These are phyloP conservation scores for Leucocoprinus sp. DNA, from an alignment of 768 basidiomycete genomes.

Conservation along the genomic window DNA sequence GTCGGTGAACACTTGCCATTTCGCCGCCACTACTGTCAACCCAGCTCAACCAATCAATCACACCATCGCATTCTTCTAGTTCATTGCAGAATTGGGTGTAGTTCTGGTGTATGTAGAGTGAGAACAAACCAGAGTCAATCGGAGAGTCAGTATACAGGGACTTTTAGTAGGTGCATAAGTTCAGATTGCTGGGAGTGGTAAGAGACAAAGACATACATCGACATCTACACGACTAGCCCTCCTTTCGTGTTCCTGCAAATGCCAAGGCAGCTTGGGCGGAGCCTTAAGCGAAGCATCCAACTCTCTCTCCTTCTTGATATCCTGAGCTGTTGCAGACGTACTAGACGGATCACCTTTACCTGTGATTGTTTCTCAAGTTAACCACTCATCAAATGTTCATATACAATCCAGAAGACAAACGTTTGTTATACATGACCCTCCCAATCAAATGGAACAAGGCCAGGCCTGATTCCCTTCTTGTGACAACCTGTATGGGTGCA, in stretches of 20 bases:
- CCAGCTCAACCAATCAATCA: conserved; percentile 74
- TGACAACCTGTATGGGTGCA: conserved; percentile 61
- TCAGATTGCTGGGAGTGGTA: background rate
- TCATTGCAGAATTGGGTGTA: conserved; percentile 78
- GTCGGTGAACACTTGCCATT: conserved; percentile 32
- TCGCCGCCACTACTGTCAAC: conserved; percentile 62
- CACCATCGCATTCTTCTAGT: conserved; percentile 61
- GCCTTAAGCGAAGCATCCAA: conserved; percentile 48
- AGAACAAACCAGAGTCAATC: conserved; percentile 84
- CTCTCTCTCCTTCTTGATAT: conserved; percentile 51
- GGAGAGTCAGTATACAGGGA: conserved; percentile 75
- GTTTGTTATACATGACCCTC: conserved; percentile 91
- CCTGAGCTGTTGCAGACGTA: conserved; percentile 49
- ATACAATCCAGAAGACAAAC: conserved; percentile 40
- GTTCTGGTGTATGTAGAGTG: conserved; percentile 91
- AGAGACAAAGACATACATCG: conserved; percentile 28
- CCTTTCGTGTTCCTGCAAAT: conserved; percentile 54
- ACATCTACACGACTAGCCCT: conserved; percentile 67
- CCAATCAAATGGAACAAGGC: conserved; percentile 90
- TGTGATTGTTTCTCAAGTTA: conserved; percentile 20
- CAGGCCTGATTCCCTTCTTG: conserved; percentile 78
- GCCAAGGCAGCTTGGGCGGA: conserved; percentile 47
- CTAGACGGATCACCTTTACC: conserved; percentile 68
- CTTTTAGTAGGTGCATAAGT: conserved; percentile 27
- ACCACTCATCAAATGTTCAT: conserved; percentile 3